A percentile compares a stretch with the other conserved stretches of the same genome.
These are phyloP conservation scores for Leptosphaerulina australis DNA, from an alignment of 2,329 filamentous ascomycete genomes.

Conservation along the genomic window DNA sequence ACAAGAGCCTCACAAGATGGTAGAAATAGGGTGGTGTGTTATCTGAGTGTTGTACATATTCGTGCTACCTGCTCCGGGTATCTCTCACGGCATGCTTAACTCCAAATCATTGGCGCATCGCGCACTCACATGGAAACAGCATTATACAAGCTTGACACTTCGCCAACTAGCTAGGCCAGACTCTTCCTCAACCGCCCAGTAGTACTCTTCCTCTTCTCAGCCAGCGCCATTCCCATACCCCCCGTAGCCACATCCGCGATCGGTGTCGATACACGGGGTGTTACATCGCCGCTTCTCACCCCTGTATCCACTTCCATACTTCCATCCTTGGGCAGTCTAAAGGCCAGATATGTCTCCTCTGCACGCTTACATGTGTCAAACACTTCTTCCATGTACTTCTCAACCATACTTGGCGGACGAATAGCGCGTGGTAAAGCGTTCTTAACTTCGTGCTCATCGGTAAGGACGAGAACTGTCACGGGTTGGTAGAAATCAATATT, in stretches of 20 bases:
- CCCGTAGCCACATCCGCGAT: slow-evolving; percentile 22
- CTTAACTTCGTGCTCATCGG: slow-evolving; percentile 58
- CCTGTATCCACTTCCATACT: background rate
- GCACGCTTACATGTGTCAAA: slow-evolving; percentile 64
- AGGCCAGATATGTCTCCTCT: slow-evolving; percentile 61
- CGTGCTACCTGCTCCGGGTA: too few relatives aligned
- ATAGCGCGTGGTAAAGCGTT: slow-evolving; percentile 63
- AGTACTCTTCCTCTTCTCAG: slow-evolving; percentile 10
- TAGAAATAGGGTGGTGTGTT: too few relatives aligned
- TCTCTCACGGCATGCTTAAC: too few relatives aligned
- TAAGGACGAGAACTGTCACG: slow-evolving; percentile 67
- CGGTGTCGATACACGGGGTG: slow-evolving; percentile 18
- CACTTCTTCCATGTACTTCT: slow-evolving; percentile 49
- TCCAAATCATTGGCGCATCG: too few relatives aligned
- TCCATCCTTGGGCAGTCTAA: slow-evolving; percentile 58
- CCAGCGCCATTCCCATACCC: background rate
- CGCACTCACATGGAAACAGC: too few relatives aligned
- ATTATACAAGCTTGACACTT: too few relatives aligned
- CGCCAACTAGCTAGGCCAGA: too few relatives aligned
- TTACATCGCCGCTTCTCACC: slow-evolving; percentile 20
- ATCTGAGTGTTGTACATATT: too few relatives aligned
- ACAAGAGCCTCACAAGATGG: too few relatives aligned
- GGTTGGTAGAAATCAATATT: slow-evolving; percentile 68
- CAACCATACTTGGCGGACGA: slow-evolving; percentile 50
- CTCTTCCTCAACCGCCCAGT: slow-evolving; percentile 8